Conservation (phyloP, 495 filamentous ascomycete genomes). For the Rhizodiscina lignyota region DNA sequence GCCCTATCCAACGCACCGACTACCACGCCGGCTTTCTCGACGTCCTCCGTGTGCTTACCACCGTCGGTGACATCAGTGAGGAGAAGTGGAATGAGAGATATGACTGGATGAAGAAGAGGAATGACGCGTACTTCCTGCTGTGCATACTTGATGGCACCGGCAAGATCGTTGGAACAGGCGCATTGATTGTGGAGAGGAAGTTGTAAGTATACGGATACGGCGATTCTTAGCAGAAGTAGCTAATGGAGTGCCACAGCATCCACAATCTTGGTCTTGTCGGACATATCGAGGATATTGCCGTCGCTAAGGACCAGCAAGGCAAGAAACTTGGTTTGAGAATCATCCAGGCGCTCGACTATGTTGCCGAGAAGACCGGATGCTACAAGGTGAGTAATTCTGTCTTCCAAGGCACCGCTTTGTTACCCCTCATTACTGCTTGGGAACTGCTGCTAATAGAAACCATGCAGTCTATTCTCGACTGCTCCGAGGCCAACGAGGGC, state of each 20-base stretch:
- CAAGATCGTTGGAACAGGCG: conserved; percentile 71
- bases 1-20: conserved; percentile 63
- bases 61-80: conserved; percentile 73
- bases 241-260: conserved; percentile 31
- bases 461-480: conserved; percentile 56
- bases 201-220: conserved; percentile 35
- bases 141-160: conserved; percentile 57
- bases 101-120: conserved; percentile 64
- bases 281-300: conserved; percentile 97
- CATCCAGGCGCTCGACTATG: conserved; percentile 84
- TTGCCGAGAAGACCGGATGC: conserved; percentile 71
- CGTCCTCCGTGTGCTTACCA: conserved; percentile 78
- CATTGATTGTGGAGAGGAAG: conserved; percentile 71
- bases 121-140: conserved; percentile 70
- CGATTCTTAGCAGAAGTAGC: conserved; percentile 1
- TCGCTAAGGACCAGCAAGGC: conserved; percentile 83
- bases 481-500: conserved; percentile 75
- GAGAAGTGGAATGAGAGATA: conserved; percentile 63
- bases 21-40: conserved; percentile 71
- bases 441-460: no score
- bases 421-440: no score
- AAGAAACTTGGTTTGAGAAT: conserved; percentile 88
- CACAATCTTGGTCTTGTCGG: conserved; percentile 65
- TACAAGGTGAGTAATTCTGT: conserved; percentile 53
- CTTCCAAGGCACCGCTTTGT: no score